phyloP scores from a whole-genome alignment of 805 yeast species.

The Starmerella bombi region DNA sequence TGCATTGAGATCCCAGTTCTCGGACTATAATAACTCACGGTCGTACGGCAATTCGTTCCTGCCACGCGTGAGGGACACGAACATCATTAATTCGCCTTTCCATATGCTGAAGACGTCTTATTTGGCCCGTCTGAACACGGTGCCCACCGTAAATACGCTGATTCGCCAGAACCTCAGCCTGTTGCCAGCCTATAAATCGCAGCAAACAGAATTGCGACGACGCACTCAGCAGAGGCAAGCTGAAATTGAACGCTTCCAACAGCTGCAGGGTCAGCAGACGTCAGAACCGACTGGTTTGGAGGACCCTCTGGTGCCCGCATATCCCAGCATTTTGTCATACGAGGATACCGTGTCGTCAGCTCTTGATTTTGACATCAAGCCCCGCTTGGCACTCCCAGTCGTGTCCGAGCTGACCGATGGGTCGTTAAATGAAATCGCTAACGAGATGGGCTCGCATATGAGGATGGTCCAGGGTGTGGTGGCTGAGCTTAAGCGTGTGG shows the following conservation, averaged over 20 bases:
- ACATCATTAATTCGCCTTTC: neutral
- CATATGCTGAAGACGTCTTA: neutral
- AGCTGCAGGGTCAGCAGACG: no score
- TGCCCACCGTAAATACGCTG: neutral
- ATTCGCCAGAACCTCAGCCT: neutral
- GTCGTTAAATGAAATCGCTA: slow-evolving; percentile 30
- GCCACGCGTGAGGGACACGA: neutral
- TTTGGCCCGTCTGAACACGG: neutral
- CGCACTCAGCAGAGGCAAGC: no score
- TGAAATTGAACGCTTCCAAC: no score
- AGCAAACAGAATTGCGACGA: neutral
- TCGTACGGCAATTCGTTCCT: neutral
- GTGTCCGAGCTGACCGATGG: slow-evolving; percentile 34
- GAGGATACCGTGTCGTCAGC: no score
- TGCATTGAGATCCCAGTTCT: no score
- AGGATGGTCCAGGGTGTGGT: slow-evolving; percentile 31
- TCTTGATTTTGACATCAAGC: slow-evolving; percentile 44
- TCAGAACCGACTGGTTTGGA: no score
- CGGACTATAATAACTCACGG: no score
- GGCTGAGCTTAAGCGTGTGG: slow-evolving; percentile 35
- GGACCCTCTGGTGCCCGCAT: no score
- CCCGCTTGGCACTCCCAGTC: slow-evolving; percentile 32
- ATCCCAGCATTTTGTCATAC: no score
- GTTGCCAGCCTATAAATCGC: neutral
- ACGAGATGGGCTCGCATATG: slow-evolving; percentile 25